Conservation (phyloP, 2,329 filamentous ascomycete genomes). For the Cladobotryum mycophilum region DNA sequence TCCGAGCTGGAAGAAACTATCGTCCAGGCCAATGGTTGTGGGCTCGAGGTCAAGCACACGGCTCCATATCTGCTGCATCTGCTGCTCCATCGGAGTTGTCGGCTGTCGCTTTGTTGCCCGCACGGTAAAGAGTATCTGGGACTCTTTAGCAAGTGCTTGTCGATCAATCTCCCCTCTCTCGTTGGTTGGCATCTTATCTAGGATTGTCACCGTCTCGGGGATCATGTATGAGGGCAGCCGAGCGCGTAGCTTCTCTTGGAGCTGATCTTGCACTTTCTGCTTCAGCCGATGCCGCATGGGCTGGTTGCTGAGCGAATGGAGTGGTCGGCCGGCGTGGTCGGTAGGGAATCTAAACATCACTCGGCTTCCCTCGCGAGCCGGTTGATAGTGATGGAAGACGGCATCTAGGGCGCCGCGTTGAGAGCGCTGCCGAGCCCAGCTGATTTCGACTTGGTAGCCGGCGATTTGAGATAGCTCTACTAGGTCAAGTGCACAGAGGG, state of each 20-base stretch:
- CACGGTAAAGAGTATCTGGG: not conserved
- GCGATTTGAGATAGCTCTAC: too few species aligned
- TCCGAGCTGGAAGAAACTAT: slow-evolving; percentile 43
- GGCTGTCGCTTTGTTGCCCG: not conserved
- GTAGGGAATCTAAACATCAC: slow-evolving; percentile 9
- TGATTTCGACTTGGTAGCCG: too few species aligned
- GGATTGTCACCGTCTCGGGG: slow-evolving; percentile 15
- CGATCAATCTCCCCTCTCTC: slow-evolving; percentile 21
- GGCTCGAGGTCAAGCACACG: slow-evolving; percentile 9
- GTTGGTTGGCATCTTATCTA: slow-evolving; percentile 22
- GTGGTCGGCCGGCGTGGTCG: not conserved
- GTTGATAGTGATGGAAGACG: too few species aligned
- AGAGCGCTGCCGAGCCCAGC: too few species aligned
- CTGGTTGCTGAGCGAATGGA: slow-evolving; percentile 10
- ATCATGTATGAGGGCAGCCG: slow-evolving; percentile 22
- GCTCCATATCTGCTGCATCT: not conserved
- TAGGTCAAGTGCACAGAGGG: too few species aligned
- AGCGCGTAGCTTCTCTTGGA: slow-evolving; percentile 1
- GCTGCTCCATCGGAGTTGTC: not conserved
- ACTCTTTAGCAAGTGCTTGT: slow-evolving; percentile 7
- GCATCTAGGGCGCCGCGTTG: too few species aligned
- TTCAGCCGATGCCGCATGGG: slow-evolving; percentile 12
- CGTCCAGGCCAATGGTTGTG: slow-evolving; percentile 31
- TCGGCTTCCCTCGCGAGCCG: too few species aligned
- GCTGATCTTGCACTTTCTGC: slow-evolving; percentile 6